A percentile compares a stretch with the other conserved stretches of the same genome.
Conservation (phyloP, 140 eudicot genomes). For the Anethum foeniculum region DNA sequence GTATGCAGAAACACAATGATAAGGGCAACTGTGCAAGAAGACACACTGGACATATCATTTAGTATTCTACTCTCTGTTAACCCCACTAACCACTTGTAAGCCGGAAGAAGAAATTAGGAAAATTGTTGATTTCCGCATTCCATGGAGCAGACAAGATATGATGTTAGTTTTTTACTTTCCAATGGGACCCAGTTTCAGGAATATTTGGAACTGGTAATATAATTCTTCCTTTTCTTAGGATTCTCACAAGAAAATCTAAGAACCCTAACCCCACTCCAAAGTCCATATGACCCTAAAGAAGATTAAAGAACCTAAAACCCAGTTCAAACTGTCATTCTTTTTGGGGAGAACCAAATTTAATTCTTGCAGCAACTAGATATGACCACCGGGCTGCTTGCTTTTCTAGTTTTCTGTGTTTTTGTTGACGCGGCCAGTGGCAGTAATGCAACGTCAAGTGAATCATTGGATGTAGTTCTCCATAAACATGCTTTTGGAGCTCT, state of each 20-base stretch:
- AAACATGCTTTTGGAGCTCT: conserved; percentile 43
- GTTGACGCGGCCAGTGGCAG: conserved; percentile 20
- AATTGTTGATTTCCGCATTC: conserved; percentile 9
- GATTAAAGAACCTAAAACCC: not conserved
- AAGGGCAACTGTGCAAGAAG: not conserved
- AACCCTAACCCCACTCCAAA: not conserved
- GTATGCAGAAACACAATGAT: conserved; percentile 3
- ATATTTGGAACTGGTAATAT: not conserved
- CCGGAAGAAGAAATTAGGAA: not conserved
- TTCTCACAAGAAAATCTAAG: not conserved
- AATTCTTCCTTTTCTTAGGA: not conserved
- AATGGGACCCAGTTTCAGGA: conserved; percentile 4
- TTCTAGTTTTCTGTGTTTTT: conserved; percentile 18
- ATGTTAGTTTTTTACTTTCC: not conserved
- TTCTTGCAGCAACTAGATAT: not conserved
- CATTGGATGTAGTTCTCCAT: conserved; percentile 46
- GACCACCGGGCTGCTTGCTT: conserved; percentile 9
- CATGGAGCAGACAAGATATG: conserved; percentile 1
- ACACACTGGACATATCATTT: not conserved
- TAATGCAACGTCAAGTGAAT: conserved; percentile 13
- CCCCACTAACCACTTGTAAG: not conserved
- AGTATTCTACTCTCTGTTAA: not conserved
- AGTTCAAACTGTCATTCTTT: not conserved
- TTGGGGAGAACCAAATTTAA: not conserved
- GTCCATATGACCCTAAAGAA: not conserved